Base-by-base conservation (phyloP, 2,329 filamentous ascomycete genomes). In the Colletotrichum eremochloae region DNA sequence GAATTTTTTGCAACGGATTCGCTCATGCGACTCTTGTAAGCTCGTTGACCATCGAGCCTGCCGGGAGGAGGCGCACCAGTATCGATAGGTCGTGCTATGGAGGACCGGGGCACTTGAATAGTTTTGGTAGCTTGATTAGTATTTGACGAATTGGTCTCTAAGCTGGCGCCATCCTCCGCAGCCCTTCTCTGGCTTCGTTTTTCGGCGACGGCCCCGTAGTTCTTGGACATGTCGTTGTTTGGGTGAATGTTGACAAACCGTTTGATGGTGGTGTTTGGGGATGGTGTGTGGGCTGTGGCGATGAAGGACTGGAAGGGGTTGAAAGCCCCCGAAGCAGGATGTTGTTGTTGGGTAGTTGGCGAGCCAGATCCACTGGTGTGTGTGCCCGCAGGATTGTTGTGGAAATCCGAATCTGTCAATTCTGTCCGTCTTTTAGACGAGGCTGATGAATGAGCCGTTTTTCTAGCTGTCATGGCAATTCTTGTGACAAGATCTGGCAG, bases 401-500 rank as follows among this genome's bases (percentile, higher is more conserved):
- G 50, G 42, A 36, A 46, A 14, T 40, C 24, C 9, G 50, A 36
- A 56, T 6, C 20, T 24, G n/a, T 42, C 48, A 44, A n/a, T 52
- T 63, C 48, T 42, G 38, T 24, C 14, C 48, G 65, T 8, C 29
- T 46, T 29, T 44, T 63, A 7, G 57, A 46, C 14, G 36, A 20
- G 48, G 29, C 57, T 29, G n/a, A 15, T 5, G 57, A 44, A 18
- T 15, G 15, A 14, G 62, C 65, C 11, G 70, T 48, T 38, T 72
- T 70, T 38, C 61, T 70, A 24, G 66, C 61, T 55, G 70, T 56
- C 33, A 61, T 44, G 31, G 38, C 60, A 31, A 55, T 48, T 52
- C 60, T 70, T 36, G 55, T 48, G 24, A 48, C 53, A 40, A 72
- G 60, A 12, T 70, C 70, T 50, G 70, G 33, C 38, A 66, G 61